Base-by-base conservation (phyloP, 2,329 filamentous ascomycete genomes). In the Colletotrichum navitas region DNA sequence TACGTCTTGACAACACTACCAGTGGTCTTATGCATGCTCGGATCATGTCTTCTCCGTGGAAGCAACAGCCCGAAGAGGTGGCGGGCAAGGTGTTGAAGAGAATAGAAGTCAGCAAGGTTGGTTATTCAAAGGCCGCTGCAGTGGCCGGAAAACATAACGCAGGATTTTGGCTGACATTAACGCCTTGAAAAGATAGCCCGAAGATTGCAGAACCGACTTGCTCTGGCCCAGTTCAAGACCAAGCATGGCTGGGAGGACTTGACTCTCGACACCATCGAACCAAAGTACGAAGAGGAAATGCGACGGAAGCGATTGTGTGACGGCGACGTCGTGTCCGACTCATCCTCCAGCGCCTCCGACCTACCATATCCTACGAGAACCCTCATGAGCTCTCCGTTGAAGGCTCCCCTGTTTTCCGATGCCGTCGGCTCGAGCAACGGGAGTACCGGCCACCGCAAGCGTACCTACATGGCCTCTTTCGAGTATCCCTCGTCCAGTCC, bases 171-270 rank as follows among this genome's bases (percentile, higher is more conserved):
- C 66, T 72, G 36, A 72, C 49, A 16, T 18, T 36, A 36, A 39
- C 21, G 6, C 52, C 21, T 16, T 73, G 39, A 77, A 66, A 80
- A 98, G 96, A 97, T 99, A 85, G 96, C 95, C 77, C 89, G 95
- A 80, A 93, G 93, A 78, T 87, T 99, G 66, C 94, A 98, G 84
- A 94, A 97, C 85, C 94, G 95, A 74, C 90, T 99, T 72, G 95
- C 96, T 71, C 90, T 98, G 74, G 96, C 96, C 80, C 96, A 97
- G 82, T 96, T 98, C 88, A 98, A 98, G 85, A 94, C 96, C 76
- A 94, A 97, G 83, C 93, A 97, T 84, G 95, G 95, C 80, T 97
- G 94, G 91, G 93, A 98, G 83, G 93, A 96, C 81, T 88, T 97
- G 80, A 93, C 92, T 74, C 89, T 97, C 78, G 93, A 94, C 80